Conservation (phyloP, 2,329 filamentous ascomycete genomes). For the Cladosporium sp. region DNA sequence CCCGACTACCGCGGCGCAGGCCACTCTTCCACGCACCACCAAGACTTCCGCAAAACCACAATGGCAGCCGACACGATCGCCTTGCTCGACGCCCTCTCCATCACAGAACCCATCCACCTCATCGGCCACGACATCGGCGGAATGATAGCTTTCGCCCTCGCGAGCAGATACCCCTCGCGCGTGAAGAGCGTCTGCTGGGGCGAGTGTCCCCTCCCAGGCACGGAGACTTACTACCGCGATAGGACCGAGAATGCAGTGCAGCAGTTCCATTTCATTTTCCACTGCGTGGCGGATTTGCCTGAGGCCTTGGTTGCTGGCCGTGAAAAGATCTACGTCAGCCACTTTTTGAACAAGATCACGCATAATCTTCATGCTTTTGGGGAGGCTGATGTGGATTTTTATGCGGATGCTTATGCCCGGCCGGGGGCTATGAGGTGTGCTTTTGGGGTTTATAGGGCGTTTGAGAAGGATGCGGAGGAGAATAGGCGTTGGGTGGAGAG, state of each 20-base stretch:
- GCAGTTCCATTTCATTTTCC: conserved; percentile 41
- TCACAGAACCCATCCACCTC: conserved; percentile 37
- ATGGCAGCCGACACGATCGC: conserved; percentile 39
- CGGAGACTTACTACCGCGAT: conserved; percentile 29
- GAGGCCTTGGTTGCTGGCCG: conserved; percentile 36
- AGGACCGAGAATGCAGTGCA: conserved; percentile 11
- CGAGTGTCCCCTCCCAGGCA: conserved; percentile 40
- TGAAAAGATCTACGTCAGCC: conserved; percentile 38
- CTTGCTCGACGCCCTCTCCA: conserved; percentile 27
- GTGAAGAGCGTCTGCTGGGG: conserved; percentile 39
- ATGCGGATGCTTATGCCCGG: conserved; percentile 33
- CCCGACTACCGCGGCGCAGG: conserved; percentile 42
- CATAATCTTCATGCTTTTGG: conserved; percentile 35
- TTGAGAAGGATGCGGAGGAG: conserved; percentile 31
- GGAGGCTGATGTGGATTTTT: conserved; percentile 37
- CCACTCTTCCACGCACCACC: conserved; percentile 32
- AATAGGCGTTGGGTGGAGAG: conserved; percentile 21
- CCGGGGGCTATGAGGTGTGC: conserved; percentile 32
- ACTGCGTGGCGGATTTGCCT: conserved; percentile 35
- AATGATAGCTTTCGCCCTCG: conserved; percentile 43
- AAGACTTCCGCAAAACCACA: conserved; percentile 38
- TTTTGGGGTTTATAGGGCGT: conserved; percentile 32
- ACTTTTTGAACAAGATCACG: conserved; percentile 38
- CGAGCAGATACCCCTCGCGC: conserved; percentile 32
- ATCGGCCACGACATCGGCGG: conserved; percentile 48